These are phyloP conservation scores for Osmanthus fragrans DNA, from an alignment of 257 asterid genomes.

Conservation along the genomic window DNA sequence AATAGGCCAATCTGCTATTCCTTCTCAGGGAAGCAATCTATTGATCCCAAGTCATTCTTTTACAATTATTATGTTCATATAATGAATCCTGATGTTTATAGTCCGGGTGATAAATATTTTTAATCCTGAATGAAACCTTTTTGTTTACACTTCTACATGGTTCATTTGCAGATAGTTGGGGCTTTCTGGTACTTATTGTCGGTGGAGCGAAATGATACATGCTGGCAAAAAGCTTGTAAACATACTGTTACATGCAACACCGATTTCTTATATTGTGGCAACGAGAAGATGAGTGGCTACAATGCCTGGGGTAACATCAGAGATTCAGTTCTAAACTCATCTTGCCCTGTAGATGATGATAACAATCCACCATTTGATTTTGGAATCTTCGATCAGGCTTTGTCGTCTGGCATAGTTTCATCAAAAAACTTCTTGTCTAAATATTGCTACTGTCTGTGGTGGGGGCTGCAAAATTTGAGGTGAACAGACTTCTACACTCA, in stretches of 20 bases:
- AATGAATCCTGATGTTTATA: background rate
- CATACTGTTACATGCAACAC: conserved; percentile 45
- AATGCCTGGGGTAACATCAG: conserved; percentile 63
- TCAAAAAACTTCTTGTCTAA: conserved; percentile 68
- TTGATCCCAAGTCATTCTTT: background rate
- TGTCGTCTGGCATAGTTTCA: conserved; percentile 73
- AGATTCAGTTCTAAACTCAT: conserved; percentile 38
- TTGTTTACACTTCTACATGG: conserved; percentile 15
- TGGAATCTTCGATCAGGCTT: conserved; percentile 89
- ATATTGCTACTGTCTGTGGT: conserved; percentile 97
- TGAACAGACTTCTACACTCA: conserved; percentile 26
- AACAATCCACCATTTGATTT: conserved; percentile 77
- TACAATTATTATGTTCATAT: background rate
- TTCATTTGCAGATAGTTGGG: conserved; percentile 82
- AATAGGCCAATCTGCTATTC: background rate
- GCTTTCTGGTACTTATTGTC: conserved; percentile 98
- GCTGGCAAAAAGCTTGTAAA: conserved; percentile 95
- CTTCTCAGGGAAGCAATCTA: background rate
- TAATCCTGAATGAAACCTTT: background rate
- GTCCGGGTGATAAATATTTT: background rate
- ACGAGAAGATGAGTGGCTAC: conserved; percentile 53
- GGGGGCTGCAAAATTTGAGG: conserved; percentile 99
- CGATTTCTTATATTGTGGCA: conserved; percentile 83
- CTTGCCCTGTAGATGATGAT: conserved; percentile 66
- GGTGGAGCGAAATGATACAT: conserved; percentile 87